These are phyloP conservation scores for Eucalyptus coolabah DNA, from an alignment of 345 rosid species.

Conservation along the genomic window DNA sequence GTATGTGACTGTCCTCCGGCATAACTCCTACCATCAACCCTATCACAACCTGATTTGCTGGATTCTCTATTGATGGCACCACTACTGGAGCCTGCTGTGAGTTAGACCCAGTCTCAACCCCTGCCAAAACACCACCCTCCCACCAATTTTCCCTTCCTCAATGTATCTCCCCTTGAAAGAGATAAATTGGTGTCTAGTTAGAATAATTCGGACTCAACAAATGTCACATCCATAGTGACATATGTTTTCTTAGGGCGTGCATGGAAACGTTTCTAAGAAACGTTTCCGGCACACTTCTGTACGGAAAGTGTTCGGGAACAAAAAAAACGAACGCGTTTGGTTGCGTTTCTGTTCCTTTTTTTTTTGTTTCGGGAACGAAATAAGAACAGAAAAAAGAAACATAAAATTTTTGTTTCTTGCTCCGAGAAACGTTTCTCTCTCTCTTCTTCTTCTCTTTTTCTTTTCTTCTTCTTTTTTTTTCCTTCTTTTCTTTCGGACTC, in stretches of 20 bases:
- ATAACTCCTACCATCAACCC: rapidly evolving
- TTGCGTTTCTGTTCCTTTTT: too few species aligned
- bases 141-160: neutral
- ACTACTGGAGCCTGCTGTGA: rapidly evolving
- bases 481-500: too few species aligned
- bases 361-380: too few species aligned
- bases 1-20: rapidly evolving
- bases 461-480: too few species aligned
- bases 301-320: too few species aligned
- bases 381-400: too few species aligned
- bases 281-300: too few species aligned
- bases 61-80: neutral
- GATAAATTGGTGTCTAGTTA: neutral
- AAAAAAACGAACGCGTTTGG: too few species aligned
- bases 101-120: neutral
- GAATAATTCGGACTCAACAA: neutral
- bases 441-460: too few species aligned
- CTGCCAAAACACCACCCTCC: neutral
- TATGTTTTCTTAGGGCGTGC: neutral
- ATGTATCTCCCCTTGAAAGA: neutral
- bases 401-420: too few species aligned
- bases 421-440: too few species aligned
- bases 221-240: neutral
- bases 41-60: rapidly evolving
- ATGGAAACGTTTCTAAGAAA: too few species aligned